Evolutionary conservation across 2,329 filamentous ascomycete genomes (phyloP).

Genomic region (Diaporthe citriasiana): DNA sequence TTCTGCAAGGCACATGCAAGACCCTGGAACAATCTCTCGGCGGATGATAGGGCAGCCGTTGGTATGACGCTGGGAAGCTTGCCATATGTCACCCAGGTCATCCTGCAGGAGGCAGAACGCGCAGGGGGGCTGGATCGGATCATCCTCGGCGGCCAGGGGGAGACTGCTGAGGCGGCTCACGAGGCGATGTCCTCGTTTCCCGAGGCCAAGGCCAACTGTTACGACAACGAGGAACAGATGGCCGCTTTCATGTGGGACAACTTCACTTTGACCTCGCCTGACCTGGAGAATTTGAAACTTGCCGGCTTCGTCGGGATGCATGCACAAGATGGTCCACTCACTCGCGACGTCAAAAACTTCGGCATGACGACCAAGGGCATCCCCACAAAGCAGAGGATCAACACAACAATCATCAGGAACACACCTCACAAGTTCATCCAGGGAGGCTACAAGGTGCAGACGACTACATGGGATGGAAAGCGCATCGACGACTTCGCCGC

Average conservation of each 20-base stretch:
- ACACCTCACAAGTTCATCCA: conserved; percentile 46
- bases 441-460: conserved; percentile 44
- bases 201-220: conserved; percentile 20
- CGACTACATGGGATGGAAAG: conserved; percentile 40
- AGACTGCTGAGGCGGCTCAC: conserved; percentile 45
- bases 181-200: conserved; percentile 42
- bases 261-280: background rate
- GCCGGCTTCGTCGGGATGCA: conserved; percentile 45
- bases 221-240: background rate
- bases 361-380: conserved; percentile 36
- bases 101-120: conserved; percentile 42
- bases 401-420: conserved; percentile 41
- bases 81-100: conserved; percentile 45
- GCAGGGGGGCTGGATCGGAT: conserved; percentile 43
- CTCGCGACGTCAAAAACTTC: conserved; percentile 42
- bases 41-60: conserved; percentile 36
- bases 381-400: conserved; percentile 24
- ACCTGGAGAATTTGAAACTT: conserved; percentile 35
- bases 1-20: conserved; percentile 41
- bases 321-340: conserved; percentile 34
- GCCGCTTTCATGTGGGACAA: conserved; percentile 13
- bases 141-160: conserved; percentile 45
- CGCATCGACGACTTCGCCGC: conserved; percentile 44
- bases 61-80: conserved; percentile 28
- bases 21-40: conserved; percentile 38